These are phyloP conservation scores for Bolboschoenoplectus hybrid DNA, from an alignment of 202 grass and related monocot genomes.

Conservation along the genomic window DNA sequence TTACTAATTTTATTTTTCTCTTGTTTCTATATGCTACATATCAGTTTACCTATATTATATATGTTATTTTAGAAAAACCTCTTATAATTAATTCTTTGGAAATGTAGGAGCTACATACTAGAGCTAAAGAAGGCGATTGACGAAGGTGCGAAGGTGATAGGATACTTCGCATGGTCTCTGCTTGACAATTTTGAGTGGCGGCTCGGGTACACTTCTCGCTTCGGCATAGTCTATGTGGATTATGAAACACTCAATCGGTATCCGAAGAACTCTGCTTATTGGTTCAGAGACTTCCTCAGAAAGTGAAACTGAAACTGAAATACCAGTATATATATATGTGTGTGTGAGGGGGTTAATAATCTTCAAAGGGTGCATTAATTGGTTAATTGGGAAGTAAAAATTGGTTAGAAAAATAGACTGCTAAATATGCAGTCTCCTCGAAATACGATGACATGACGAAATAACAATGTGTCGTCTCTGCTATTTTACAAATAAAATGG, in stretches of 20 bases:
- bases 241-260: conserved; percentile 70
- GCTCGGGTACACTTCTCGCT: conserved; percentile 86
- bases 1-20: background rate
- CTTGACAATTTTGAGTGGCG: conserved; percentile 99
- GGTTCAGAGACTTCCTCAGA: conserved; percentile 78
- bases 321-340: background rate
- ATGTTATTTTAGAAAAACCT: background rate
- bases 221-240: conserved; percentile 81
- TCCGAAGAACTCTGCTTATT: conserved; percentile 89
- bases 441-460: background rate
- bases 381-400: background rate
- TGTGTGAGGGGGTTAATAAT: background rate
- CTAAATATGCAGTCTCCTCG: background rate
- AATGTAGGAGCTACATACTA: conserved; percentile 56
- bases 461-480: background rate
- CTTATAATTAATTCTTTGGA: background rate
- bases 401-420: background rate
- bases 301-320: conserved; percentile 41
- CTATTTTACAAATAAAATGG: background rate
- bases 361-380: background rate
- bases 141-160: conserved; percentile 65
- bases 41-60: background rate
- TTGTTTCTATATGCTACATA: background rate
- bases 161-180: conserved; percentile 91
- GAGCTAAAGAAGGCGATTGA: conserved; percentile 92